These are phyloP conservation scores for Alternaria arbusti DNA, from an alignment of 2,329 filamentous ascomycete species.

Conservation along the genomic window DNA sequence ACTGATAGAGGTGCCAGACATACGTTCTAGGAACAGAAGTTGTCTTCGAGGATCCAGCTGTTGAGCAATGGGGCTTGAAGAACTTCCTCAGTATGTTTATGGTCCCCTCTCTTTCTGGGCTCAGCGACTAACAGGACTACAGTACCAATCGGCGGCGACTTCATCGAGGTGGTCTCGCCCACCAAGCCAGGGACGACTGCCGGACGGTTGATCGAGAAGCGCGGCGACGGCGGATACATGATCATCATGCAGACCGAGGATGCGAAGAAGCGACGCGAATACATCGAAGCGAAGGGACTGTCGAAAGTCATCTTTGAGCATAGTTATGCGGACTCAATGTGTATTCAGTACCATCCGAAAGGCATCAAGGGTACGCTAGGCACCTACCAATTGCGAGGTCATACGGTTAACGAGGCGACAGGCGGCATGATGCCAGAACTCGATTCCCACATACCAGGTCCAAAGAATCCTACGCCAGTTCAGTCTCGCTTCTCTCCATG, in stretches of 20 bases:
- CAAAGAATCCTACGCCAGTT: conserved; percentile 49
- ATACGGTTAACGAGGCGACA: conserved; percentile 15
- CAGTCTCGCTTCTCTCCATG: conserved; percentile 51
- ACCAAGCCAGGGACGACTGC: conserved; percentile 49
- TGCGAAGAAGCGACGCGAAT: conserved; percentile 44
- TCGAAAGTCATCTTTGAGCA: conserved; percentile 50
- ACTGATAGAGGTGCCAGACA: conserved; percentile 29
- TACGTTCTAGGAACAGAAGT: conserved; percentile 50
- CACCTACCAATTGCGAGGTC: too few species aligned
- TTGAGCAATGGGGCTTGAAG: conserved; percentile 50
- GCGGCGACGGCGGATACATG: conserved; percentile 57
- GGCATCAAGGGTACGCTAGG: conserved; percentile 43
- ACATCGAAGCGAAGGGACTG: conserved; percentile 47
- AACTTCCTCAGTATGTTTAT: conserved; percentile 47
- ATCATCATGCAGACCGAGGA: conserved; percentile 57
- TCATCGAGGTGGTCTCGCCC: conserved; percentile 54
- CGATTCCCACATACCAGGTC: conserved; percentile 46
- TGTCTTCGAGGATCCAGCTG: conserved; percentile 48
- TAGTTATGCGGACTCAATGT: conserved; percentile 41
- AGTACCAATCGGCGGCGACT: conserved; percentile 54
- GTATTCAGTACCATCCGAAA: conserved; percentile 55
- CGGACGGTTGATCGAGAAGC: conserved; percentile 50
- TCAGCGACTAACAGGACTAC: not conserved
- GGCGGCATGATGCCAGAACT: conserved; percentile 55
- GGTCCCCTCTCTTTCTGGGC: not conserved